Evolutionary conservation across 129 eudicot species (phyloP).

Genomic region (Silybum marianum): DNA sequence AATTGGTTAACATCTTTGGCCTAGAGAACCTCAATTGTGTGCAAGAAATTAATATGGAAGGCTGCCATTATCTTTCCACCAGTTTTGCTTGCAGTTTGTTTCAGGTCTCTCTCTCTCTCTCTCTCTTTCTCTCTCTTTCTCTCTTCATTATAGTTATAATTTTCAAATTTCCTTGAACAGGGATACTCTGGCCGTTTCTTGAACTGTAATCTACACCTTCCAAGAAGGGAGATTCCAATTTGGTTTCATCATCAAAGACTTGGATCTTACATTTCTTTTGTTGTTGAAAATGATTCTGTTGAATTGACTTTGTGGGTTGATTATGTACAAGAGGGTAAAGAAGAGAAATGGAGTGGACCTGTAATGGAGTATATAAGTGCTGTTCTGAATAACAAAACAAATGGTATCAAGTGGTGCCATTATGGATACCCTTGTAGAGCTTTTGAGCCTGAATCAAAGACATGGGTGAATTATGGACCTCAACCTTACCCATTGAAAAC

Average conservation of each 20-base stretch:
- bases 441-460: background rate
- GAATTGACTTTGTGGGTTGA: background rate
- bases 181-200: background rate
- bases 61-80: conserved; percentile 39
- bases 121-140: background rate
- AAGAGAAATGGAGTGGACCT: background rate
- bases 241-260: background rate
- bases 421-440: background rate
- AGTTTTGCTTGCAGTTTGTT: conserved; percentile 27
- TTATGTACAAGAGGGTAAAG: background rate
- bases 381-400: background rate
- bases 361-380: background rate
- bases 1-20: conserved; percentile 45
- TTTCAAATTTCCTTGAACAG: background rate
- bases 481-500: background rate
- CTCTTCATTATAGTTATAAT: background rate
- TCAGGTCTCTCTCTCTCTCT: conserved; percentile 20
- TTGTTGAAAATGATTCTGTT: background rate
- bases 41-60: conserved; percentile 37
- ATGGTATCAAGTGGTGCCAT: background rate
- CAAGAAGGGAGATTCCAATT: background rate
- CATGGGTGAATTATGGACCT: conserved; percentile 1
- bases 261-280: background rate
- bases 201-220: background rate
- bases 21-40: conserved; percentile 47